Evolutionary conservation across 75 land plant genomes (phyloP), one percentile per base, ranked within the genome.

Genomic region (Picea sitchensis): DNA sequence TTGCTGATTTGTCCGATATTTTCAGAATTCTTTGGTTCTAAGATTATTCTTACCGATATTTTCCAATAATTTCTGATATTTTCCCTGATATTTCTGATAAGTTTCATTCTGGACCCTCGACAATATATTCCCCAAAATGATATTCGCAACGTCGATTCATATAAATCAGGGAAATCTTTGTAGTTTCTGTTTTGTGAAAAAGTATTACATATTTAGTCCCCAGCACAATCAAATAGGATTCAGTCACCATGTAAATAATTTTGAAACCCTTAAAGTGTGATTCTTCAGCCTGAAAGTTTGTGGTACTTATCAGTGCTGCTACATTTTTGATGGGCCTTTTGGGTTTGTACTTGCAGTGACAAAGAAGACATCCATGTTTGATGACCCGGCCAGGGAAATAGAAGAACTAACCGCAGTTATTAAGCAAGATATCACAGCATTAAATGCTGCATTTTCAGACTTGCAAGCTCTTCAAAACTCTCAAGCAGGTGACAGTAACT

Each of bases 351-450:
- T 65, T 89, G 84, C 87, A 95, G 98, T 95, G 89, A 89, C 96
- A 3, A 95, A 95, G 80, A 88, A 86, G 79, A 88, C 93, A 51
- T 91, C 93, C 3, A 87, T 93, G 78, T 95, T 93, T 63, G 88
- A 91, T 81, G 98, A 95, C 79, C 98, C 93, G 6, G 79, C 88
- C 21, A 65, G 82, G 78, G 96, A 95, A 83, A 95, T 93, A 44
- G 92, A 95, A 78, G 98, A 95, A 59, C 83, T 95, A 18, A 95
- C 95, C 54, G 85, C 88, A 18, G 81, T 95, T 76, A 88, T 95
- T 44, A 95, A 90, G 78, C 79, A 82, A 58, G 98, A 95, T 57
- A 93, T 95, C 61, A 86, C 91, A 4, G 84, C 92, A 15, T 78
- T 95, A 41, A 93, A 93, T 60, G 77, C 78, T 23, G 93, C 96